A percentile compares a stretch with the other conserved stretches of the same genome.
Conservation (phyloP, 306 rosid species). For the Medicago ruthenica region DNA sequence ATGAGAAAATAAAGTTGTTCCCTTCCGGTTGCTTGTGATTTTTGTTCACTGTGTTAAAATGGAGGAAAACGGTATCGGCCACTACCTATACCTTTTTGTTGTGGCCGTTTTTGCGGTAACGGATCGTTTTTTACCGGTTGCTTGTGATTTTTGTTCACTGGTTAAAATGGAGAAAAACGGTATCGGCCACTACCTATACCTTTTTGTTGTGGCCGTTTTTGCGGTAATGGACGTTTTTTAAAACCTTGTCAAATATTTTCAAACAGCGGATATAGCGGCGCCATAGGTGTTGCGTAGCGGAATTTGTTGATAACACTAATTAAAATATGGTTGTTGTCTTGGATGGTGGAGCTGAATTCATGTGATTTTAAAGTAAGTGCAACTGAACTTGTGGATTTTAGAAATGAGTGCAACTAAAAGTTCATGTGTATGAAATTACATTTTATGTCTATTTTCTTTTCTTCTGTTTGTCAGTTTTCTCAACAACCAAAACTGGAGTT, state of each 20-base stretch:
- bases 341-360: constrained; percentile 17
- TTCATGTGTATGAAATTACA: constrained; percentile 33
- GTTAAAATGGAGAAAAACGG: no score
- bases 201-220: no score
- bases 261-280: not conserved
- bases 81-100: no score
- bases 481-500: constrained; percentile 58
- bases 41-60: no score
- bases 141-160: no score
- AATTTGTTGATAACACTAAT: not conserved
- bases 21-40: no score
- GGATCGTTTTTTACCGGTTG: no score
- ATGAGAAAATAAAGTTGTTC: no score
- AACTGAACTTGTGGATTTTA: constrained; percentile 31
- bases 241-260: not conserved
- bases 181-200: no score
- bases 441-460: constrained; percentile 18
- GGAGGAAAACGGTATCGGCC: no score
- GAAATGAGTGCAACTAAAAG: constrained; percentile 25
- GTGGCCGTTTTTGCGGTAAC: no score
- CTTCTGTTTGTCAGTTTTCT: constrained; percentile 54
- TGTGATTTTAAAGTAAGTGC: constrained; percentile 28
- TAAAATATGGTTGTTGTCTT: not conserved
- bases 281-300: not conserved
- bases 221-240: no score